phyloP scores from a whole-genome alignment of 2,329 filamentous ascomycete genomes.

The Beauveria pseudobassiana region DNA sequence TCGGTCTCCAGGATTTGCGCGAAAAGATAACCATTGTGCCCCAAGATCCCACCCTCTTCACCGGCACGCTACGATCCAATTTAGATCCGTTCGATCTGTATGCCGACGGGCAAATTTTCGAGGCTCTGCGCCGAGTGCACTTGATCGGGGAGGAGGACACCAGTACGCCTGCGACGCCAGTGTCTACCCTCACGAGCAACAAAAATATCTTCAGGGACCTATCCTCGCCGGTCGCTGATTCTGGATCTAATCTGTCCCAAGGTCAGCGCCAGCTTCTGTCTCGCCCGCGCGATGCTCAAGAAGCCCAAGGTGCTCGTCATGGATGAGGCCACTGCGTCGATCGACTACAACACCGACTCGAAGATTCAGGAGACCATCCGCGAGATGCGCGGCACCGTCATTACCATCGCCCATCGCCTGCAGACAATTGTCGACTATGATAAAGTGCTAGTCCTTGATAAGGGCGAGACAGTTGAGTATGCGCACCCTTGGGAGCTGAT shows the following conservation, averaged over 20 bases:
- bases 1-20: constrained; percentile 87
- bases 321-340: constrained; percentile 97
- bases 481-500: constrained; percentile 84
- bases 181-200: constrained; percentile 54
- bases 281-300: constrained; percentile 88
- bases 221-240: constrained; percentile 75
- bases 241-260: constrained; percentile 89
- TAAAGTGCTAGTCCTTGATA: constrained; percentile 90
- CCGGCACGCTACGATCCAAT: constrained; percentile 84
- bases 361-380: constrained; percentile 96
- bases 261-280: constrained; percentile 85
- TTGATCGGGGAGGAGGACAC: constrained; percentile 60
- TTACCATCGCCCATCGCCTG: constrained; percentile 91
- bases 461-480: constrained; percentile 79
- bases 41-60: constrained; percentile 92
- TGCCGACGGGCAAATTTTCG: constrained; percentile 85
- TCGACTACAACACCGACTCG: constrained; percentile 90
- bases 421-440: constrained; percentile 98
- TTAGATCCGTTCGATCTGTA: constrained; percentile 87
- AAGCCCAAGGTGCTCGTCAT: constrained; percentile 90
- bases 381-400: constrained; percentile 86
- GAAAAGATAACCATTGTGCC: constrained; percentile 96
- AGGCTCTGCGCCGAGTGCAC: constrained; percentile 78
- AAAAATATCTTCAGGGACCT: constrained; percentile 88
- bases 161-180: constrained; percentile 21